Evolutionary conservation across 331 rosid genomes (phyloP).

Genomic region (Ulmus americana): DNA sequence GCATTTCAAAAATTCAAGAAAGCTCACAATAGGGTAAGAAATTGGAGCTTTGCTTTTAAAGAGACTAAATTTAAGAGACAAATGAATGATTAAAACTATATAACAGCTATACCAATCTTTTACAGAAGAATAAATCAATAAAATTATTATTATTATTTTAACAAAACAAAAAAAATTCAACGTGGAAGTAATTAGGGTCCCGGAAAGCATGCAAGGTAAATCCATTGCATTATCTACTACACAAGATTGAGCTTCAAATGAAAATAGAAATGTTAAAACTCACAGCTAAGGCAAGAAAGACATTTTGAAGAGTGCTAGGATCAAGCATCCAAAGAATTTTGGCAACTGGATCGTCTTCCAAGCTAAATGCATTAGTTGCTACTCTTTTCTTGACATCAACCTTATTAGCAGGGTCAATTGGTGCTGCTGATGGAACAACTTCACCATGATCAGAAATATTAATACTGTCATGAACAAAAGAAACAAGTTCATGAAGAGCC

Average conservation of each 20-base stretch:
- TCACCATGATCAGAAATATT: conserved; percentile 34
- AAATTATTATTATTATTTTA: no score
- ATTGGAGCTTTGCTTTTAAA: no score
- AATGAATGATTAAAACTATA: no score
- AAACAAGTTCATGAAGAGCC: conserved; percentile 79
- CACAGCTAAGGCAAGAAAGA: conserved; percentile 79
- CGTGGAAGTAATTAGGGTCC: no score
- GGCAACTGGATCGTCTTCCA: conserved; percentile 69
- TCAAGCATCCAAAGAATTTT: conserved; percentile 52
- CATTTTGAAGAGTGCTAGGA: conserved; percentile 52
- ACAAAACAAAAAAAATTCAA: neutral
- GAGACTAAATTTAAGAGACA: no score
- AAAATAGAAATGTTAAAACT: conserved; percentile 31
- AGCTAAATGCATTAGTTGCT: conserved; percentile 22
- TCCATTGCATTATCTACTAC: neutral
- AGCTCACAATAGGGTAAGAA: no score
- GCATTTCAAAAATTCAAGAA: no score
- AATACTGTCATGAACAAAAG: conserved; percentile 63
- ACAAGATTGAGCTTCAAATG: conserved; percentile 12
- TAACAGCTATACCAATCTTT: no score
- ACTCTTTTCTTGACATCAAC: conserved; percentile 32
- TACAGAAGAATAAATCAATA: neutral
- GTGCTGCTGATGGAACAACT: conserved; percentile 38
- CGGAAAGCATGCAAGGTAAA: no score
- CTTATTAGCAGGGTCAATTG: conserved; percentile 35